Evolutionary conservation across 306 rosid species (phyloP).

Genomic region (Phaseolus lunatus): DNA sequence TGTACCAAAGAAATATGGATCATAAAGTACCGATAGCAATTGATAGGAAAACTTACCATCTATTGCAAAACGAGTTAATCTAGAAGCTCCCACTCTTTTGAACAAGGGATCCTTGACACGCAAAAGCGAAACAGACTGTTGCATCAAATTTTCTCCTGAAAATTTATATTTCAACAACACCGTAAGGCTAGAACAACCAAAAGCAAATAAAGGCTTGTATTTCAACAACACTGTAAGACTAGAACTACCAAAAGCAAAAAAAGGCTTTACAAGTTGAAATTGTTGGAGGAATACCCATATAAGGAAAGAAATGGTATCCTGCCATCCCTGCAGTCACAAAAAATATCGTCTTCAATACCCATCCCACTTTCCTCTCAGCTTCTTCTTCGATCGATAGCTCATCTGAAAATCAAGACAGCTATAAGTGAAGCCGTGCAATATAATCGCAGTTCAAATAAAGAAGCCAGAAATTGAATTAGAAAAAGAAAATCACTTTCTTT

Average conservation of each 20-base stretch:
- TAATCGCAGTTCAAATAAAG: constrained; percentile 32
- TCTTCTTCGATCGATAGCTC: constrained; percentile 70
- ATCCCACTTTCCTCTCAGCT: constrained; percentile 84
- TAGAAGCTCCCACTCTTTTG: constrained; percentile 96
- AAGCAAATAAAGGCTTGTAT: constrained; percentile 1
- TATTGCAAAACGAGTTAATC: constrained; percentile 80
- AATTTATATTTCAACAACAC: constrained; percentile 22
- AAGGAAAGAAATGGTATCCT: constrained; percentile 90
- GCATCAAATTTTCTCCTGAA: constrained; percentile 89
- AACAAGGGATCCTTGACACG: constrained; percentile 90
- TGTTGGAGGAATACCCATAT: constrained; percentile 59
- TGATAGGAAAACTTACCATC: constrained; percentile 61
- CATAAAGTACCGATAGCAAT: neutral
- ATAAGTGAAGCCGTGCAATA: constrained; percentile 22
- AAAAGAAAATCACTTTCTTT: neutral
- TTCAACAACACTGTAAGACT: constrained; percentile 38
- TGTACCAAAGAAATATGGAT: constrained; percentile 1
- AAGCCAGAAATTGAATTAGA: neutral
- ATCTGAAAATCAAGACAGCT: constrained; percentile 58
- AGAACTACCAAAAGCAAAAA: constrained; percentile 32
- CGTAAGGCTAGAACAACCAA: constrained; percentile 42
- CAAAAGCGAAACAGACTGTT: constrained; percentile 89
- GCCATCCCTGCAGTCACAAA: constrained; percentile 72
- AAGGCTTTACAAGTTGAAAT: constrained; percentile 14
- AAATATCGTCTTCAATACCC: constrained; percentile 81